phyloP scores from a whole-genome alignment of 1,284 basidiomycete species.

The Cryptococcus wingfieldii region DNA sequence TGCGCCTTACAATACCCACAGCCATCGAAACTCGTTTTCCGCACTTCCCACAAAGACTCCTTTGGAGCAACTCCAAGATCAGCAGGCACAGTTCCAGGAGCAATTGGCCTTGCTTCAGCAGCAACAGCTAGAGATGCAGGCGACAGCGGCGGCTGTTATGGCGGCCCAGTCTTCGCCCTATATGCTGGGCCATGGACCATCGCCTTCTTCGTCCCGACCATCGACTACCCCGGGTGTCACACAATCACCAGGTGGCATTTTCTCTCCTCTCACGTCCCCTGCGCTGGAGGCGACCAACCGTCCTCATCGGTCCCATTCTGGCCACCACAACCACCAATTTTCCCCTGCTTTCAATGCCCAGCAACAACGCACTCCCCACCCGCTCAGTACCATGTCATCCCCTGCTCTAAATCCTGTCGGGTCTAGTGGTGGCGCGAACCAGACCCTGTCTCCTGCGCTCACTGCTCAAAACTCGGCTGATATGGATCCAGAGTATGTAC shows the following conservation, averaged over 20 bases:
- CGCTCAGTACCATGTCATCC: conserved; percentile 37
- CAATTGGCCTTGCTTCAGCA: conserved; percentile 39
- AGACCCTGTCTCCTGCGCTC: conserved; percentile 45
- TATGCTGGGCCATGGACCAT: conserved; percentile 6
- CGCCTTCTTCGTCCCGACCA: conserved; percentile 13
- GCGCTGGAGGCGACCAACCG: conserved; percentile 52
- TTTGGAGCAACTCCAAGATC: conserved; percentile 42
- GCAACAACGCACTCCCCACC: conserved; percentile 27
- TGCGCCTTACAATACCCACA: conserved; percentile 12
- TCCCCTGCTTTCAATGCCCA: conserved; percentile 22
- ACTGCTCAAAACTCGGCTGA: conserved; percentile 33
- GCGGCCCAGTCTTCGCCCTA: conserved; percentile 31
- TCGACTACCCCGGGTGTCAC: conserved; percentile 27
- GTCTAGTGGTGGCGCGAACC: conserved; percentile 43
- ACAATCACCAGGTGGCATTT: conserved; percentile 47
- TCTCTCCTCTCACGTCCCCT: conserved; percentile 58
- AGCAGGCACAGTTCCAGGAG: conserved; percentile 45
- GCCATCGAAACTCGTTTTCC: conserved; percentile 3
- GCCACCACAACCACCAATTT: conserved; percentile 13
- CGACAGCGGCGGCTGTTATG: conserved; percentile 39
- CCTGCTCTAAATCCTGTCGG: conserved; percentile 42
- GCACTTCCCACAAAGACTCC: conserved; percentile 15
- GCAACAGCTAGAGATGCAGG: conserved; percentile 41
- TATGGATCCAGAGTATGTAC: conserved; percentile 40
- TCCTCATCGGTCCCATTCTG: conserved; percentile 20